A percentile compares a stretch with the other conserved stretches of the same genome.
Conservation (phyloP, 768 basidiomycete genomes). For the Termitomyces titanicus region DNA sequence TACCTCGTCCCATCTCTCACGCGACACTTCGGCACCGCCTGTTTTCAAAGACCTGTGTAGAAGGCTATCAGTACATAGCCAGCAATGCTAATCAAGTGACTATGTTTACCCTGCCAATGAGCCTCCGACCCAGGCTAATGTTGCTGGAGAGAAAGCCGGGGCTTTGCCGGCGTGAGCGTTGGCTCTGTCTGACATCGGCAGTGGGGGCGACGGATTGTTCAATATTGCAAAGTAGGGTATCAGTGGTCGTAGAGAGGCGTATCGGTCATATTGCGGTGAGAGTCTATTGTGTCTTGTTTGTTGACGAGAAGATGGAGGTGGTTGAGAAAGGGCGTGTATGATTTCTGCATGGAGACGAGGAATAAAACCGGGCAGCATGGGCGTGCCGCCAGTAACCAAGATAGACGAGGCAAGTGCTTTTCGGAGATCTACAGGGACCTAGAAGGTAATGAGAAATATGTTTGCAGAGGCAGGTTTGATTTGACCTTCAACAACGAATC, state of each 20-base stretch:
- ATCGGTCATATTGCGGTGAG: constrained; percentile 67
- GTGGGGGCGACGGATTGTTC: constrained; percentile 73
- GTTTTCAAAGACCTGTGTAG: constrained; percentile 73
- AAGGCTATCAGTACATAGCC: background rate
- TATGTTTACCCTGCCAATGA: constrained; percentile 80
- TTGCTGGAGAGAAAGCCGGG: constrained; percentile 80
- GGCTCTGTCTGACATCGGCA: constrained; percentile 46
- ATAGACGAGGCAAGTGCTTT: constrained; percentile 81
- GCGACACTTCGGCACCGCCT: constrained; percentile 73
- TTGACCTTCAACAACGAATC: constrained; percentile 75
- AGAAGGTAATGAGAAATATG: constrained; percentile 1
- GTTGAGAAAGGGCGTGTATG: constrained; percentile 51
- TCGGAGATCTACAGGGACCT: constrained; percentile 91
- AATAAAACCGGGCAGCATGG: constrained; percentile 91
- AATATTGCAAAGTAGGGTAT: constrained; percentile 73
- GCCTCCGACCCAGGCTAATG: constrained; percentile 90
- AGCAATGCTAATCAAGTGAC: background rate
- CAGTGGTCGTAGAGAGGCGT: constrained; percentile 68
- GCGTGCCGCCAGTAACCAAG: constrained; percentile 83
- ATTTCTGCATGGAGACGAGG: constrained; percentile 82
- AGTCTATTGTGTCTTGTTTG: constrained; percentile 33
- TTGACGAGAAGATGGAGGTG: constrained; percentile 26
- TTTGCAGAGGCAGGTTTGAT: background rate
- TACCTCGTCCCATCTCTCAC: constrained; percentile 86
- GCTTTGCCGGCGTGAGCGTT: constrained; percentile 73